Base-by-base conservation (phyloP, 169 alveolate genomes). In the Plasmodium gallinaceum region DNA sequence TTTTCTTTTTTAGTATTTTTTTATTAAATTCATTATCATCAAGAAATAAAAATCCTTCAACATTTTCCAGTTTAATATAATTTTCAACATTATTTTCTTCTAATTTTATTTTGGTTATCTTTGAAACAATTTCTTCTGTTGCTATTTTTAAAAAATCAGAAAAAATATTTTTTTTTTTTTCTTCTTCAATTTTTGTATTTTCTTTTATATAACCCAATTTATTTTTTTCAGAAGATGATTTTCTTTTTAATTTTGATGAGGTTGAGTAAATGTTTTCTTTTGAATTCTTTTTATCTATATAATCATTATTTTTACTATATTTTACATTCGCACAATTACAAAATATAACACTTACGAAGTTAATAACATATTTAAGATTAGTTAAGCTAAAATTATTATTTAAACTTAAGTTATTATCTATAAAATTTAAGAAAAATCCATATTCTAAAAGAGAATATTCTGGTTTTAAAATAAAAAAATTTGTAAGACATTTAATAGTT, bases 61-160 rank as follows among this genome's bases (percentile, higher is more conserved):
- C 52, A 45, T 60, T 39, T 20, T 71, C 92, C 0, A 26, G n/a
- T 52, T 58, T 70, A 45, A 86, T 62, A 37, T 70, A 71, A 58
- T 72, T 61, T 22, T 71, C 60, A 0, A 24, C 92, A 2, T 58
- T 75, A 58, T 86, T 86, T 71, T 86, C 92, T 18, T 86, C 88
- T 45, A 72, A 14, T 64, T 86, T 86, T 71, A 86, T 86, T 70
- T 86, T 86, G 62, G 54, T 86, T 24, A 86, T 86, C 71, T 86
- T 69, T 10, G 87, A 71, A 18, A 69, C 62, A 43, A 86, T 70
- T 60, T 86, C 92, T 45, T 71, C 92, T 24, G 86, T 86, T 51
- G 92, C 92, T 32, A 72, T 71, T 86, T 86, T 86, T 71, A 86
- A 26, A 18, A 86, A 16, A 48, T 69, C 87, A 14, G 88, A 45